A percentile compares a stretch with the other conserved stretches of the same genome.
These are phyloP conservation scores for Amniculicola lignicola DNA, from an alignment of 495 filamentous ascomycete species.

Conservation along the genomic window DNA sequence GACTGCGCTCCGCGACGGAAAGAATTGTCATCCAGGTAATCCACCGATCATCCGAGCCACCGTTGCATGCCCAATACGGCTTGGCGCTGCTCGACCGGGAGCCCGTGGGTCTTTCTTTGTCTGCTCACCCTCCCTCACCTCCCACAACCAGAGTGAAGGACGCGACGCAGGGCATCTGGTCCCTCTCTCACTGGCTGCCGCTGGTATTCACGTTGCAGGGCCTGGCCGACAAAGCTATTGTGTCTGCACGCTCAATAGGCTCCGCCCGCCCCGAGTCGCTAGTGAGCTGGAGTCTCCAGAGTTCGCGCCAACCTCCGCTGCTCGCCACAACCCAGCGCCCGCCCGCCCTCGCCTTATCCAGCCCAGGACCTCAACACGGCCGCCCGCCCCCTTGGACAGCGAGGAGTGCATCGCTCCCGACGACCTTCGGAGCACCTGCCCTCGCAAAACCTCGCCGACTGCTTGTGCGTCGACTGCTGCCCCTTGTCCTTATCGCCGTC, in stretches of 20 bases:
- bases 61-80: too few species aligned
- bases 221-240: constrained; percentile 6
- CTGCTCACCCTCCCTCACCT: not conserved
- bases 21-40: constrained; percentile 19
- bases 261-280: not conserved
- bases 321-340: constrained; percentile 5
- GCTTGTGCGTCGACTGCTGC: not conserved
- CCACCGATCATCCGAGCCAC: constrained; percentile 10
- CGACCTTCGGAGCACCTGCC: not conserved
- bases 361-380: not conserved
- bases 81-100: not conserved
- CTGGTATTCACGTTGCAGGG: not conserved
- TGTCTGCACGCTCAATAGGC: not conserved
- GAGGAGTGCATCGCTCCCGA: not conserved
- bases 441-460: not conserved
- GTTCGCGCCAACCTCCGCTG: constrained; percentile 10
- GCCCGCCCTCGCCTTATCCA: constrained; percentile 5
- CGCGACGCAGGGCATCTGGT: not conserved
- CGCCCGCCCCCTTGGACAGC: not conserved
- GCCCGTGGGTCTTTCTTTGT: not conserved
- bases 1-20: not conserved
- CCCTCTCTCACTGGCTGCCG: not conserved
- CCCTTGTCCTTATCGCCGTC: constrained; percentile 11
- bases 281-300: too few species aligned
- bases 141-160: not conserved